Percentiles rank a stretch among this genome's conserved stretches.
Conservation (phyloP, 208 protist genomes). For the Sergeia podlipaevii region DNA sequence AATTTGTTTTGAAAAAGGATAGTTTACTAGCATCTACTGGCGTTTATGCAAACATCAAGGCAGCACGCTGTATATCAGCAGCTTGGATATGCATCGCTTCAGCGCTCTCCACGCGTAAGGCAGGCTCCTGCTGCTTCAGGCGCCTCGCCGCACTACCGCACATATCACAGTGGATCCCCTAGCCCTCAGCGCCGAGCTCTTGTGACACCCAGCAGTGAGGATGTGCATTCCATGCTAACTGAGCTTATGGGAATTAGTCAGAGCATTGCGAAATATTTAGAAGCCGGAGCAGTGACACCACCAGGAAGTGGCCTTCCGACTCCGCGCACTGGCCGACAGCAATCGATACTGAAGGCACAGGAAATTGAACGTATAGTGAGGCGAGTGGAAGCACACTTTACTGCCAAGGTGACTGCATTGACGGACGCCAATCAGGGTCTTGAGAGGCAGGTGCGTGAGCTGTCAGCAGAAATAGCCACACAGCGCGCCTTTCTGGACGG, state of each 20-base stretch:
- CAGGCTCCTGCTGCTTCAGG: background rate
- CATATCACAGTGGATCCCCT: slow-evolving; percentile 1
- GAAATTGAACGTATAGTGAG: slow-evolving; percentile 82
- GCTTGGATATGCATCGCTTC: too few relatives aligned
- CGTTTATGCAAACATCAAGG: too few relatives aligned
- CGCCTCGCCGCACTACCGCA: slow-evolving; percentile 5
- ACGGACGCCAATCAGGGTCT: slow-evolving; percentile 32
- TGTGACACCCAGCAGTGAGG: slow-evolving; percentile 1
- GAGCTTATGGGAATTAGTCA: slow-evolving; percentile 71
- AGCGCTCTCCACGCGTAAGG: too few relatives aligned
- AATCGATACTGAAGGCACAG: slow-evolving; percentile 57
- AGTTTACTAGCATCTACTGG: too few relatives aligned
- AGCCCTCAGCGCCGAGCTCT: background rate
- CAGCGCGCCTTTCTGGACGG: too few relatives aligned
- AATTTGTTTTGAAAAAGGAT: too few relatives aligned
- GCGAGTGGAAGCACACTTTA: slow-evolving; percentile 75
- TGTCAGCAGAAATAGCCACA: slow-evolving; percentile 5
- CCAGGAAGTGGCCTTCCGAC: background rate
- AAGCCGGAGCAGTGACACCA: slow-evolving; percentile 16
- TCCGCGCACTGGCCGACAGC: slow-evolving; percentile 13
- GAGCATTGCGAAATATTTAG: slow-evolving; percentile 48
- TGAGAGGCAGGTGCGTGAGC: slow-evolving; percentile 16
- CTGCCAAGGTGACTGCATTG: slow-evolving; percentile 34
- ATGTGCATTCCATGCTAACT: slow-evolving; percentile 49
- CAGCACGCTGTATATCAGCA: too few relatives aligned